Base-by-base conservation (phyloP, 306 rosid species). In the Canavalia ensiformis region DNA sequence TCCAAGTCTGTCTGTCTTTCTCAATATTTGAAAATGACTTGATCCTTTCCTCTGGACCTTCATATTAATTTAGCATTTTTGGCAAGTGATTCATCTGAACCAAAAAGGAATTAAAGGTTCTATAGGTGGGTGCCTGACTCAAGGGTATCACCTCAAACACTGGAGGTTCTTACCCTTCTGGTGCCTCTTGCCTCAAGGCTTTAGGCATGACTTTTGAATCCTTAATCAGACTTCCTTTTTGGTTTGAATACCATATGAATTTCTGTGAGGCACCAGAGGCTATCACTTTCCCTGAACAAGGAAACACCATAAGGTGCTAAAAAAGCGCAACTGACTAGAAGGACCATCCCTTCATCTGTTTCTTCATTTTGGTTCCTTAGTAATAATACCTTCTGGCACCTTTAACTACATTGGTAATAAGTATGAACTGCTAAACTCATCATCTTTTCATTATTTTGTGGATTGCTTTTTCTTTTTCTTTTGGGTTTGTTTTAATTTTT, bases 341-440 rank as follows among this genome's bases (percentile, higher is more conserved):
- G 41, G 58, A 9, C 62, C 63, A 55, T n/a, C 75, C 50, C 44
- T 81, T 55, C 25, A 18, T 18, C 25, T 18, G 25, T 18, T 18
- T 18, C 25, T 18, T 54, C 51, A 44, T 28, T 41, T 11, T 35
- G 35, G 44, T 74, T 60, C 49, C 52, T 54, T 49, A 9, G 8
- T 64, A 18, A 42, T 45, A 46, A 50, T 41, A 7, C 47, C 56
- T 81, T 72, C 51, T 60, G 73, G 59, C 74, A 88, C 74, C 75
- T 68, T 78, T 50, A 37, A 51, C 74, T 62, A 25, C 10, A 39
- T 30, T 29, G 42, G 30, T 8, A 63, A 41, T 35, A 69, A 81
- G 51, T 51, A 49, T 39, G 68, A 70, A 34, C 25, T 45, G 33
- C 69, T 70, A 44, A 76, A 35, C 6, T 58, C 47, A 76, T 30